A percentile compares a stretch with the other conserved stretches of the same genome.
phyloP scores from a whole-genome alignment of 345 rosid species.

The Melaleuca quinquenervia region DNA sequence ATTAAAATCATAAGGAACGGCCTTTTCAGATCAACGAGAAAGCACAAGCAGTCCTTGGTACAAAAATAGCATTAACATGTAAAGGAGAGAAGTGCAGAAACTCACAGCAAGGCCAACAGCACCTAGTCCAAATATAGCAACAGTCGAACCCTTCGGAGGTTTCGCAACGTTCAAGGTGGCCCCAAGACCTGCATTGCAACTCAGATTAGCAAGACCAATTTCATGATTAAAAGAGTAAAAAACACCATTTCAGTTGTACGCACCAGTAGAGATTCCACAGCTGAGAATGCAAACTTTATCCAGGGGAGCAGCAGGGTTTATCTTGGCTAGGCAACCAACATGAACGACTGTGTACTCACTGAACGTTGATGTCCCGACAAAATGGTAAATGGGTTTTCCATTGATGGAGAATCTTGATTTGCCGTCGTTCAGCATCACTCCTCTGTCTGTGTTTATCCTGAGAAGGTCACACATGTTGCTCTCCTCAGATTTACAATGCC shows the following conservation, averaged over 20 bases:
- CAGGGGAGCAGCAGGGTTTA: conserved; percentile 20
- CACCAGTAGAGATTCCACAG: conserved; percentile 30
- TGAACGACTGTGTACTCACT: conserved; percentile 23
- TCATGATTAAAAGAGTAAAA: background rate
- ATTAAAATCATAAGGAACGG: background rate
- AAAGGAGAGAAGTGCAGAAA: background rate
- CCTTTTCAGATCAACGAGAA: background rate
- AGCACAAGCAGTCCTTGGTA: background rate
- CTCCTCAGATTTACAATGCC: conserved; percentile 25
- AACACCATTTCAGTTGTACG: background rate
- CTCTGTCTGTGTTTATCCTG: conserved; percentile 17
- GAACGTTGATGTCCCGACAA: conserved; percentile 25
- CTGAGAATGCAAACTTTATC: conserved; percentile 35
- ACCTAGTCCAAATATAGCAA: conserved; percentile 33
- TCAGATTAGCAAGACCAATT: background rate
- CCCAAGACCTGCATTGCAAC: conserved; percentile 18
- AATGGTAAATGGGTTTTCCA: conserved; percentile 18
- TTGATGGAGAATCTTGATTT: conserved; percentile 21
- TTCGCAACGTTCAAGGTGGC: conserved; percentile 34
- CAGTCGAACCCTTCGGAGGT: conserved; percentile 15
- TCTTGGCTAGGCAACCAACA: conserved; percentile 24
- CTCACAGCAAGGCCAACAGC: conserved; percentile 35
- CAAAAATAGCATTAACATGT: background rate
- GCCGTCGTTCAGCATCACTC: conserved; percentile 29
- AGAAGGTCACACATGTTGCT: conserved; percentile 32